A percentile compares a stretch with the other conserved stretches of the same genome.
Conservation (phyloP, 2,329 filamentous ascomycete genomes). For the Paracoccidioides brasiliensis region DNA sequence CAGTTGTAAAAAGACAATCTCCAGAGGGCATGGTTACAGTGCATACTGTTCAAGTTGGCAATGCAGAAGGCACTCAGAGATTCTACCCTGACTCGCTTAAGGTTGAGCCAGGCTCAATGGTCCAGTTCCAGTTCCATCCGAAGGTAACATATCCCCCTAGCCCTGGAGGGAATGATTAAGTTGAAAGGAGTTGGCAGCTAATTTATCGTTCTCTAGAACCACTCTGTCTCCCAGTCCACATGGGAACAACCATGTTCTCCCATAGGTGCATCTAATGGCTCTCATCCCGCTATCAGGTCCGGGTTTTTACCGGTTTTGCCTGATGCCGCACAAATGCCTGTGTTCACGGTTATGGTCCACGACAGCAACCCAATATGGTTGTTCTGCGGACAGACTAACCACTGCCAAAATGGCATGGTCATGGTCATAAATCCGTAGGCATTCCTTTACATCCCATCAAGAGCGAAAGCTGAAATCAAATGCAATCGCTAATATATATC, state of each 20-base stretch:
- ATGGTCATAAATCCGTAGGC: conserved; percentile 66
- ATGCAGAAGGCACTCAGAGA: conserved; percentile 40
- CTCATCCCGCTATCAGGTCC: conserved; percentile 47
- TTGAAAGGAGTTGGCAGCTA: neutral
- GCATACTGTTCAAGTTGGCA: conserved; percentile 53
- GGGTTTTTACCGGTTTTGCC: conserved; percentile 40
- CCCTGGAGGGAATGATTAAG: neutral
- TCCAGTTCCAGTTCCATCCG: conserved; percentile 40
- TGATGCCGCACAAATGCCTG: conserved; percentile 42
- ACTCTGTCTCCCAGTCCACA: conserved; percentile 65
- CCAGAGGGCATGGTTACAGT: conserved; percentile 24
- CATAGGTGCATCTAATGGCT: conserved; percentile 40
- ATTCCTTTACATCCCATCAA: neutral
- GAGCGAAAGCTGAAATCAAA: neutral
- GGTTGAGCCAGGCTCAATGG: conserved; percentile 44
- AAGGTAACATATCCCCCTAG: conserved; percentile 21
- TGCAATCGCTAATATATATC: neutral
- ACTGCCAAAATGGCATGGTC: conserved; percentile 63
- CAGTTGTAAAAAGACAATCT: neutral
- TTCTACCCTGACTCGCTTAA: conserved; percentile 55
- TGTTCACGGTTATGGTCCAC: conserved; percentile 59
- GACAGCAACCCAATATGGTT: conserved; percentile 61
- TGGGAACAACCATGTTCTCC: conserved; percentile 60
- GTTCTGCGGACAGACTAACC: conserved; percentile 61
- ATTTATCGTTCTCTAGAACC: conserved; percentile 40